phyloP scores from a whole-genome alignment of 2,329 filamentous ascomycete genomes.

The Pseudocercospora macadamiae region DNA sequence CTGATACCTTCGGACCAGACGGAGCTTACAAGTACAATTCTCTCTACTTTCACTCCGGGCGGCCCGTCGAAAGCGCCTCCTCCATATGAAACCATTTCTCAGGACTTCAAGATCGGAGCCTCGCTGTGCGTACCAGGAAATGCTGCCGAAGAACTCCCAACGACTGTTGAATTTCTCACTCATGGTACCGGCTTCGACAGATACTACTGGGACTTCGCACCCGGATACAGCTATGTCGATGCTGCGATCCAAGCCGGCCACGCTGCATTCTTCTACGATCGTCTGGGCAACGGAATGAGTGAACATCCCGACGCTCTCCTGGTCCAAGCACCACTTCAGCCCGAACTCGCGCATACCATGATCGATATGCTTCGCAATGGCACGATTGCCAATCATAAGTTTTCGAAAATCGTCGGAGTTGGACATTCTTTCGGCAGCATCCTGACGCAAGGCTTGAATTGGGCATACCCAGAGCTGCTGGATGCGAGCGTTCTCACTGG shows the following conservation, averaged over 20 bases:
- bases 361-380: slow-evolving; percentile 35
- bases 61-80: background rate
- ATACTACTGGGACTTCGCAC: slow-evolving; percentile 39
- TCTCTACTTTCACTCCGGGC: background rate
- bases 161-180: slow-evolving; percentile 42
- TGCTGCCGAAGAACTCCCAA: background rate
- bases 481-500: slow-evolving; percentile 44
- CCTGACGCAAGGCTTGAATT: slow-evolving; percentile 35
- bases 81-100: background rate
- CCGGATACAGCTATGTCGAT: too few relatives aligned
- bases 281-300: slow-evolving; percentile 43
- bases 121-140: background rate
- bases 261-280: slow-evolving; percentile 47
- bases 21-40: slow-evolving; percentile 28
- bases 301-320: slow-evolving; percentile 43
- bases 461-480: slow-evolving; percentile 36
- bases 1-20: slow-evolving; percentile 26
- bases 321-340: slow-evolving; percentile 42
- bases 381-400: slow-evolving; percentile 25
- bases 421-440: slow-evolving; percentile 44
- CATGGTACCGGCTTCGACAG: slow-evolving; percentile 44
- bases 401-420: slow-evolving; percentile 43
- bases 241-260: slow-evolving; percentile 45
- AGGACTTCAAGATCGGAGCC: background rate
- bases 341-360: slow-evolving; percentile 41